Conservation (phyloP, 805 yeast species). For the Hanseniaspora osmophila region DNA sequence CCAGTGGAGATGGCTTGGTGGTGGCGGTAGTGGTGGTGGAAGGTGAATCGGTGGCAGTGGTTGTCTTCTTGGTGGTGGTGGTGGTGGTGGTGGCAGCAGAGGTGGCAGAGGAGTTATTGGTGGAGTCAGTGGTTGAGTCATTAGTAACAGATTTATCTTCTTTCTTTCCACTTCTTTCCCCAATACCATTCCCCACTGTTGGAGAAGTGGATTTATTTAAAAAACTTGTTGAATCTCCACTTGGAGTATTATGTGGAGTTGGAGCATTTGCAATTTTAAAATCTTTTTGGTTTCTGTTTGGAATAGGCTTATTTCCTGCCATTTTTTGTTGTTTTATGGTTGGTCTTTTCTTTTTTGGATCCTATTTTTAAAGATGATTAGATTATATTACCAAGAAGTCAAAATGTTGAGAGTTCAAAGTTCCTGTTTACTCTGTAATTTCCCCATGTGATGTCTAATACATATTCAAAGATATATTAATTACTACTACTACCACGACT, state of each 20-base stretch:
- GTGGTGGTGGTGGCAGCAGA: slow-evolving; percentile 9
- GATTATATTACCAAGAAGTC: background rate
- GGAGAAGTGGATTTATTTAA: slow-evolving; percentile 31
- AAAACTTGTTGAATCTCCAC: slow-evolving; percentile 66
- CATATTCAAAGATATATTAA: too few species aligned
- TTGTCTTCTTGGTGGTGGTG: slow-evolving; percentile 12
- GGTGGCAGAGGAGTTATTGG: too few species aligned
- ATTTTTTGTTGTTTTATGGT: background rate
- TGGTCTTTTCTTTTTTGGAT: background rate
- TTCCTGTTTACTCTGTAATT: too few species aligned
- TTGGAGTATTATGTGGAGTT: slow-evolving; percentile 97
- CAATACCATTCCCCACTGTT: slow-evolving; percentile 11
- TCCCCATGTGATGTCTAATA: too few species aligned
- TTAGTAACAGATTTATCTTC: too few species aligned
- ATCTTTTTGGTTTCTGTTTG: slow-evolving; percentile 55
- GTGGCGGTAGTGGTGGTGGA: background rate
- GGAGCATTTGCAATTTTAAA: slow-evolving; percentile 85
- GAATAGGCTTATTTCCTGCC: slow-evolving; percentile 19
- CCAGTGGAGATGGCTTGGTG: background rate
- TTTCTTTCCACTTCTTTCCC: too few species aligned
- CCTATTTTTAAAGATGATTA: background rate
- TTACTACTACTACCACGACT: too few species aligned
- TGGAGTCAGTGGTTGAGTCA: too few species aligned
- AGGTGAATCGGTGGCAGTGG: slow-evolving; percentile 9
- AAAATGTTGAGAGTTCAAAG: too few species aligned